Base-by-base conservation (phyloP, 1,284 basidiomycete genomes). In the Pascua guehoae region DNA sequence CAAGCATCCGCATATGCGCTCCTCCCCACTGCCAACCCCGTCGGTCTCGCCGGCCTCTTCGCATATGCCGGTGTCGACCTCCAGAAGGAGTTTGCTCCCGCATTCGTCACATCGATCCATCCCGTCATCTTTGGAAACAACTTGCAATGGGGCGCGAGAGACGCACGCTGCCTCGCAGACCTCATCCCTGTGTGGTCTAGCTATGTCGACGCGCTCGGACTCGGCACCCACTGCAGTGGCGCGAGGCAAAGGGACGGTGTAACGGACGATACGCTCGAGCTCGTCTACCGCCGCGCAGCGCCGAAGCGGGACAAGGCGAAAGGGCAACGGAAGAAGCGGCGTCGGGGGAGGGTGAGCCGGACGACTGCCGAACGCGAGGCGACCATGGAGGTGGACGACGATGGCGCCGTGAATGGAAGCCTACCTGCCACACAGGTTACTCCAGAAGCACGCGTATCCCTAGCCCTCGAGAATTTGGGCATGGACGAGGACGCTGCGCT, bases 71-170 rank as follows among this genome's bases (percentile, higher is more conserved):
- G 70, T 0, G 68, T 89, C 4, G 68, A 86, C 59, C 74, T 84
- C 0, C 56, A 61, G 0, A 68, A 64, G 40, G 61, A 68, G 0
- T 86, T 91, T 66, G 86, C 88, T 0, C 68, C 75, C 0, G 60
- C 53, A 2, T 91, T 91, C 68, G 57, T 85, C 10, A 63, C 73
- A 1, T 81, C 88, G 57, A 75, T 84, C 5, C 70, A 74, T 1
- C 72, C 83, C 42, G 63, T 81, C 16, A 58, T 79, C 17, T 58
- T 64, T 5, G 71, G 65, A 14, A 76, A 79, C 40, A 69, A 67
- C 12, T 62, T 78, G 9, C 54, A 66, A 8, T 63, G 55, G 38
- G 66, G 64, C 0, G 67, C 64, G 3, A 58, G 45, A 2, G 45
- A 60, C 8, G 71, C 70, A 0, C 54, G 45, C n/a, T 71, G 63